phyloP scores from a whole-genome alignment of 805 yeast genomes.

The Candida peoriensis region DNA sequence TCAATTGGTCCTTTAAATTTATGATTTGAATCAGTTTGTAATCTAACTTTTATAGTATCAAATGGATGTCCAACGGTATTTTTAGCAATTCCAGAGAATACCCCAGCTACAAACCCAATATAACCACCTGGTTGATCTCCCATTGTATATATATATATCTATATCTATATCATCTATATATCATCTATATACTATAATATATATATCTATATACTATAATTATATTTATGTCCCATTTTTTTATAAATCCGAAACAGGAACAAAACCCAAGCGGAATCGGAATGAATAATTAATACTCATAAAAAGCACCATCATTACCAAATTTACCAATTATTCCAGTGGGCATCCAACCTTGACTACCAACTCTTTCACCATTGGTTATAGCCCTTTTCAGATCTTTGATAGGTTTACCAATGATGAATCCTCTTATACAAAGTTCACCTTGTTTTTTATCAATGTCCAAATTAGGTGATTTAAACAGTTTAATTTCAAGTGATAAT shows the following conservation, averaged over 20 bases:
- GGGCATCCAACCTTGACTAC: conserved; percentile 49
- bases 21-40: conserved; percentile 65
- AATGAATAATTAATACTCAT: conserved; percentile 34
- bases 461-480: conserved; percentile 30
- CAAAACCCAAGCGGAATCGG: too few relatives aligned
- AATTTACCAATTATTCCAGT: conserved; percentile 50
- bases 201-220: too few relatives aligned
- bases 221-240: too few relatives aligned
- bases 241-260: too few relatives aligned
- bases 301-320: conserved; percentile 72
- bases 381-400: conserved; percentile 27
- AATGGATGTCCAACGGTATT: conserved; percentile 92
- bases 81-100: conserved; percentile 81
- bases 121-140: conserved; percentile 28
- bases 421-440: conserved; percentile 54
- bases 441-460: conserved; percentile 40
- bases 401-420: conserved; percentile 52
- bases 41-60: conserved; percentile 82
- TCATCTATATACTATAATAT: too few relatives aligned
- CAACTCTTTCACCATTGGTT: conserved; percentile 27
- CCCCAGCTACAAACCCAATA: conserved; percentile 84
- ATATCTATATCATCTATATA: too few relatives aligned
- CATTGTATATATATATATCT: too few relatives aligned
- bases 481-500: conserved; percentile 56
- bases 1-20: conserved; percentile 79